These are phyloP conservation scores for Lithospermum erythrorhizon DNA, from an alignment of 257 asterid species.

Conservation along the genomic window DNA sequence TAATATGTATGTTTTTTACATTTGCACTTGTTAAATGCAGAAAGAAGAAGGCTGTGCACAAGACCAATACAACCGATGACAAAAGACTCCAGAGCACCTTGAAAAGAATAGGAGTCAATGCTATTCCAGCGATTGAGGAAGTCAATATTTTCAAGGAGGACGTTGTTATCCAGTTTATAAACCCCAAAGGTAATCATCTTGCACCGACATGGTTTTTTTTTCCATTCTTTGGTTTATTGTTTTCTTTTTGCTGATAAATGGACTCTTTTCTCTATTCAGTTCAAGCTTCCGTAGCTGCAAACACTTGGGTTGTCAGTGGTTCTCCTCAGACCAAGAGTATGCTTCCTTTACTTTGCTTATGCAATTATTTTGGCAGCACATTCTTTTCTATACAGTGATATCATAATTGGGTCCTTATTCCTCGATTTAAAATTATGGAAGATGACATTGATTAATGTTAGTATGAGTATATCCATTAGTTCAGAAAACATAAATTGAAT, in stretches of 20 bases:
- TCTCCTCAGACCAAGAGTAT: slow-evolving; percentile 4
- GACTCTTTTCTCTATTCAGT: slow-evolving; percentile 2
- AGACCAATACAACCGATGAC: slow-evolving; percentile 5
- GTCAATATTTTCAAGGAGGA: slow-evolving; percentile 9
- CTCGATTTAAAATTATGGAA: not conserved
- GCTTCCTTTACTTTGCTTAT: not conserved
- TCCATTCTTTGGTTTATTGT: not conserved
- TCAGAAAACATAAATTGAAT: not conserved
- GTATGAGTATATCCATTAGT: not conserved
- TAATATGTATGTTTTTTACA: not conserved
- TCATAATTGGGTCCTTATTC: not conserved
- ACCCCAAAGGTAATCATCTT: slow-evolving; percentile 1
- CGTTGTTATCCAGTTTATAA: slow-evolving; percentile 1
- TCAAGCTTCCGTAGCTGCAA: slow-evolving; percentile 4
- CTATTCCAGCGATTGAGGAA: slow-evolving; percentile 6
- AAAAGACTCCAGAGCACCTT: slow-evolving; percentile 5
- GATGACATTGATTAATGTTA: not conserved
- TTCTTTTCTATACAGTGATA: not conserved
- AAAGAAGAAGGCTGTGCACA: slow-evolving; percentile 8
- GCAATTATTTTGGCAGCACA: not conserved
- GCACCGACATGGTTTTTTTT: not conserved
- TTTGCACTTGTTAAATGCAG: not conserved
- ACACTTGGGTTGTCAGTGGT: slow-evolving; percentile 4
- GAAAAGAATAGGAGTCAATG: slow-evolving; percentile 6
- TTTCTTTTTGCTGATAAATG: not conserved